Evolutionary conservation across 2,329 filamentous ascomycete species (phyloP).

Genomic region (Aspergillus pseudoviridinutans): DNA sequence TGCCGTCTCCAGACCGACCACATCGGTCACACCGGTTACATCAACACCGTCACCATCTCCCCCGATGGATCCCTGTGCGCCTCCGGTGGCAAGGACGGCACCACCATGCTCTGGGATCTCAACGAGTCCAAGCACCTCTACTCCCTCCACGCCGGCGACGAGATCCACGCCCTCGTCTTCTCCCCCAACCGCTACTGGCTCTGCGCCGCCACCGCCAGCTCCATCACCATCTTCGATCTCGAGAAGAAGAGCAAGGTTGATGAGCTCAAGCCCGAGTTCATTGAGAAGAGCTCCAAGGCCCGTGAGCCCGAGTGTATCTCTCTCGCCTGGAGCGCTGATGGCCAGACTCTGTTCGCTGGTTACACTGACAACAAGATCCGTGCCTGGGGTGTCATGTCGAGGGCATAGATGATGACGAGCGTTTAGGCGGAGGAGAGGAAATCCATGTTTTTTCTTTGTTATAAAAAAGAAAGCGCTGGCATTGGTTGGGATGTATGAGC

Average conservation of each 20-base stretch:
- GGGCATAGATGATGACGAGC: conserved; percentile 57
- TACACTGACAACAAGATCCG: conserved; percentile 99
- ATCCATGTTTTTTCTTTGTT: conserved; percentile 25
- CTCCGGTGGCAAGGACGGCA: conserved; percentile 98
- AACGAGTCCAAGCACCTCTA: conserved; percentile 99
- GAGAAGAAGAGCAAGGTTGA: conserved; percentile 99
- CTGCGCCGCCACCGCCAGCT: conserved; percentile 92
- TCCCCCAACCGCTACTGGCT: conserved; percentile 99
- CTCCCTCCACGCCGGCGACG: conserved; percentile 98
- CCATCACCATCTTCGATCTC: conserved; percentile 99
- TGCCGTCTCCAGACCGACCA: conserved; percentile 99
- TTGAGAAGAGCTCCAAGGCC: conserved; percentile 96
- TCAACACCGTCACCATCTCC: conserved; percentile 99
- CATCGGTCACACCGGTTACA: conserved; percentile 99
- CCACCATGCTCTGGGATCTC: conserved; percentile 99
- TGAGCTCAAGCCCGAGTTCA: conserved; percentile 98
- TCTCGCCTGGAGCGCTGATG: conserved; percentile 96
- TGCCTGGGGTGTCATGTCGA: conserved; percentile 96
- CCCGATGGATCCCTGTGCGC: conserved; percentile 98
- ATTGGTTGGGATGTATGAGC: conserved; percentile 42
- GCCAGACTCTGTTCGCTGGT: conserved; percentile 98
- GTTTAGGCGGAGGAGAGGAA: conserved; percentile 16
- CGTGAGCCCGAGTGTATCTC: conserved; percentile 97
- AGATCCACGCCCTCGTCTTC: conserved; percentile 99
- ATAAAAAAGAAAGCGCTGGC: conserved; percentile 35